Base-by-base conservation (phyloP, 305 asterid genomes). In the Euphrasia arctica region DNA sequence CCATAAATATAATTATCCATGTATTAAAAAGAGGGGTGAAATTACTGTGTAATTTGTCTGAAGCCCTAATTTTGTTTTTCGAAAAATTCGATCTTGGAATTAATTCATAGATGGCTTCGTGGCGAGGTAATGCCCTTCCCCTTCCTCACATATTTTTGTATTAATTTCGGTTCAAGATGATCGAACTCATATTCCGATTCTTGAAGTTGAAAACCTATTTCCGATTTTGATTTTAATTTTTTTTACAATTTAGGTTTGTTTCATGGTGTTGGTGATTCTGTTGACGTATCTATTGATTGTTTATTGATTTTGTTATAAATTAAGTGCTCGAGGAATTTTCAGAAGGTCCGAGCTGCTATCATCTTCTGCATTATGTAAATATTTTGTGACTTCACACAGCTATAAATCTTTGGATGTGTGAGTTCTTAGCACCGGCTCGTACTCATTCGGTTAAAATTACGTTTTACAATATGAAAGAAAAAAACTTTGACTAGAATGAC, bases 41-140 rank as follows among this genome's bases (percentile, higher is more conserved):
- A 6, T 39, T 0, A 1, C 43, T 3, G 36, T 32, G 5, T 4
- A 32, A 32, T 32, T 34, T 36, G 18, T 48, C 63, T 39, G 43
- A 51, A 58, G 25, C 2, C 56, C 47, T 54, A 48, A 48, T 48
- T 48, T n/a, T 39, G 43, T 39, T 47, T 47, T n/a, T 47, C 52
- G 1, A 11, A 55, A 11, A 57, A 11, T 50, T 39, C 36, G 59
- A 12, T 39, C 36, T 42, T 32, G 31, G 41, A 18, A 25, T 9
- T 41, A 58, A 12, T 18, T 32, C 39, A 22, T 15, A 25, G 59
- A 58, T 62, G 9, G 22, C 57, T 9, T 27, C 27, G 58, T 43
- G 60, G 62, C 47, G 67, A 76, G 81, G 72, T 76, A 51, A 49
- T 43, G 41, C 29, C 18, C 62, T 34, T 62, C 6, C 63, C 0